Conservation (phyloP, 1,284 basidiomycete genomes). For the Trichosporon sp. region DNA sequence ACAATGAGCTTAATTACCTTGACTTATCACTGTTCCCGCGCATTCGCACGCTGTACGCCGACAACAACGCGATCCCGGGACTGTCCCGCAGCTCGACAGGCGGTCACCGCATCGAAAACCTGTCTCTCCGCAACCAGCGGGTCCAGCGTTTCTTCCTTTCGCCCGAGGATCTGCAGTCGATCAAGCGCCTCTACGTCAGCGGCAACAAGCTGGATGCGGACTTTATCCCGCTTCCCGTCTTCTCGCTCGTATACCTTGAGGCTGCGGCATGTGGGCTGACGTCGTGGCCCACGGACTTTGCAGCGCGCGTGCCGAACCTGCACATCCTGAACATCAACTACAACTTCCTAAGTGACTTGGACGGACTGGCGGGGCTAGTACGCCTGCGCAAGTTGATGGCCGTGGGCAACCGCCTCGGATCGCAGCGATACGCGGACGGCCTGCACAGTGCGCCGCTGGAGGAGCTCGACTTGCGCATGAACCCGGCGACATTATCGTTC, state of each 20-base stretch:
- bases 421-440: constrained; percentile 60
- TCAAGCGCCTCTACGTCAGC: constrained; percentile 88
- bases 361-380: constrained; percentile 64
- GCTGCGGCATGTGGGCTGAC: constrained; percentile 82
- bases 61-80: constrained; percentile 67
- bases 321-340: constrained; percentile 92
- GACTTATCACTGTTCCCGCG: constrained; percentile 64
- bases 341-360: constrained; percentile 74
- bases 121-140: constrained; percentile 84
- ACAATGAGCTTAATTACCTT: constrained; percentile 67
- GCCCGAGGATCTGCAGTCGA: constrained; percentile 72
- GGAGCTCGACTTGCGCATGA: constrained; percentile 88
- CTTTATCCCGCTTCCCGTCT: constrained; percentile 59
- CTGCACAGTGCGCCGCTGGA: constrained; percentile 66
- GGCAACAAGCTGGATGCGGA: constrained; percentile 50
- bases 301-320: constrained; percentile 70
- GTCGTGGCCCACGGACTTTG: constrained; percentile 63
- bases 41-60: constrained; percentile 84
- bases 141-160: constrained; percentile 43
- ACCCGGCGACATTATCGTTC: constrained; percentile 89
- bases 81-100: constrained; percentile 51
- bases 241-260: constrained; percentile 89
- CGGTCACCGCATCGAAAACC: constrained; percentile 71
- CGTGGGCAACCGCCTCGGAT: constrained; percentile 68
- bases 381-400: constrained; percentile 74